phyloP scores from a whole-genome alignment of 1,284 basidiomycete species.

The Cryptococcus sp. region DNA sequence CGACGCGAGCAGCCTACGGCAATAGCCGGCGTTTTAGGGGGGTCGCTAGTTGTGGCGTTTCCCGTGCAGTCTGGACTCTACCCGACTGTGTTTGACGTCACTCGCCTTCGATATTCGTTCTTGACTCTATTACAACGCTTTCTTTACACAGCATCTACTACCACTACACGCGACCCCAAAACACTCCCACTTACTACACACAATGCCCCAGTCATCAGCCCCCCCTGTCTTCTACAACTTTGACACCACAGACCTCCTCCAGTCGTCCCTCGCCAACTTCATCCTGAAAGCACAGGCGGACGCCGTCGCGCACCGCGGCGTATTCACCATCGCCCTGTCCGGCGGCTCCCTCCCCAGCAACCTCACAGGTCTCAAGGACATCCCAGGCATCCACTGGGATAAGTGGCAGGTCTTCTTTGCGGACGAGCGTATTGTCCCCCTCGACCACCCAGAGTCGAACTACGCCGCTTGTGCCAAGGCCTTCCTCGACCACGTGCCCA shows the following conservation, averaged over 20 bases:
- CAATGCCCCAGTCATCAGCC: slow-evolving; percentile 44
- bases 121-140: no score
- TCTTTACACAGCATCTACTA: no score
- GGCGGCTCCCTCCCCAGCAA: slow-evolving; percentile 89
- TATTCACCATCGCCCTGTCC: slow-evolving; percentile 88
- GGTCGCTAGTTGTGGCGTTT: no score
- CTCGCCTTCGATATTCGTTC: no score
- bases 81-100: no score
- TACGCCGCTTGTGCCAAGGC: slow-evolving; percentile 71
- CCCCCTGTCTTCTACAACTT: slow-evolving; percentile 74
- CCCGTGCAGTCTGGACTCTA: no score
- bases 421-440: slow-evolving; percentile 12
- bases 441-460: slow-evolving; percentile 66
- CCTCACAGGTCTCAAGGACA: slow-evolving; percentile 31
- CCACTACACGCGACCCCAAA: no score
- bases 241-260: slow-evolving; percentile 54
- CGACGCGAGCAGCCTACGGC: no score
- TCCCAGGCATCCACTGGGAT: slow-evolving; percentile 45
- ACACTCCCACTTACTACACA: slow-evolving; percentile 2
- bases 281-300: slow-evolving; percentile 86
- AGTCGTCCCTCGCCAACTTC: slow-evolving; percentile 62
- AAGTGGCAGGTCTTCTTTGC: slow-evolving; percentile 6
- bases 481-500: slow-evolving; percentile 80
- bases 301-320: slow-evolving; percentile 78
- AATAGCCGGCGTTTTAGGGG: no score